A percentile compares a stretch with the other conserved stretches of the same genome.
Conservation (phyloP, 805 yeast species). For the Teunomyces tritomae region DNA sequence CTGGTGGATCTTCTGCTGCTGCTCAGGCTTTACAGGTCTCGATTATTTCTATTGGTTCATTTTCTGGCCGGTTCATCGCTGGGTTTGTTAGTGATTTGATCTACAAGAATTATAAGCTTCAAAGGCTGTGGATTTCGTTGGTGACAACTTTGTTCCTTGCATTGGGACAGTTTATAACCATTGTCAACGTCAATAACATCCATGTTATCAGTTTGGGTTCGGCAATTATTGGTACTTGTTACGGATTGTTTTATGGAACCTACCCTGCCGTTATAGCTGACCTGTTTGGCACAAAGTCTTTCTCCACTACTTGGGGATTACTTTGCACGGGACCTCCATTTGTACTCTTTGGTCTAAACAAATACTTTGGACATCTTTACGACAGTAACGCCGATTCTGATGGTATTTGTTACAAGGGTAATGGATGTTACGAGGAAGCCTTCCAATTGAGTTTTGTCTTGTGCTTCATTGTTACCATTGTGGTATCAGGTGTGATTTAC, state of each 20-base stretch:
- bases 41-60: conserved; percentile 60
- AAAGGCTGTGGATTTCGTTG: conserved; percentile 64
- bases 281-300: conserved; percentile 61
- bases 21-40: conserved; percentile 74
- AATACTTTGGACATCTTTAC: conserved; percentile 54
- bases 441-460: conserved; percentile 30
- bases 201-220: conserved; percentile 49
- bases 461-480: conserved; percentile 23
- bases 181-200: conserved; percentile 24
- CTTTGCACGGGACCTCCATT: conserved; percentile 68
- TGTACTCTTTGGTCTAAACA: conserved; percentile 52
- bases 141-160: conserved; percentile 38
- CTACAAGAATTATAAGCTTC: conserved; percentile 49
- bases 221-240: conserved; percentile 57
- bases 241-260: conserved; percentile 70
- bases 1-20: conserved; percentile 25
- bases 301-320: conserved; percentile 76
- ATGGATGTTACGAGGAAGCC: conserved; percentile 37
- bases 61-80: conserved; percentile 59
- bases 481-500: conserved; percentile 25
- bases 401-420: conserved; percentile 38
- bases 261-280: conserved; percentile 78
- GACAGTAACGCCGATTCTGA: conserved; percentile 43
- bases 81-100: conserved; percentile 67
- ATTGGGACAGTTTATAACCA: conserved; percentile 36